A percentile compares a stretch with the other conserved stretches of the same genome.
phyloP scores from a whole-genome alignment of 441 rosid species.

The Omphalea diandra region DNA sequence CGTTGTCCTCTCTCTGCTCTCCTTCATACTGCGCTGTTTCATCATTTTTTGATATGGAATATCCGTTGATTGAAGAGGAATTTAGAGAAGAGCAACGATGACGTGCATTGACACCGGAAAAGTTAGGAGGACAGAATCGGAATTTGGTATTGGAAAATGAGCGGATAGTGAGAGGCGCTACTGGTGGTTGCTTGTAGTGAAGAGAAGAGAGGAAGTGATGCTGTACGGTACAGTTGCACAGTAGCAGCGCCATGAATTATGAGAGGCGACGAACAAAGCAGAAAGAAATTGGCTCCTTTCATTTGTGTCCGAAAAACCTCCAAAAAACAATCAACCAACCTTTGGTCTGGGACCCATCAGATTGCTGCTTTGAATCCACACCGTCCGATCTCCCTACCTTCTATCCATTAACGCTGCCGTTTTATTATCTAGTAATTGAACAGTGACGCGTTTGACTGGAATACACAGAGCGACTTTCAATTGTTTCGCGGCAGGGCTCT shows the following conservation, averaged over 20 bases:
- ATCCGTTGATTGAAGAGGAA: constrained; percentile 56
- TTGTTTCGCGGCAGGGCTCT: constrained; percentile 51
- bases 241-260: constrained; percentile 49
- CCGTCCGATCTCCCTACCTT: neutral
- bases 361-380: neutral
- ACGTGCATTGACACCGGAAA: constrained; percentile 14
- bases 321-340: too few species aligned
- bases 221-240: constrained; percentile 40
- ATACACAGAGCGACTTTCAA: constrained; percentile 26
- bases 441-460: constrained; percentile 29
- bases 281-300: too few species aligned
- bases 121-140: constrained; percentile 22
- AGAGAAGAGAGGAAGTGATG: constrained; percentile 36
- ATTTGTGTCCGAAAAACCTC: too few species aligned
- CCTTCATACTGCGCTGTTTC: constrained; percentile 29
- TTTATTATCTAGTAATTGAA: neutral
- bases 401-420: neutral
- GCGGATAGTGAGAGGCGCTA: constrained; percentile 26
- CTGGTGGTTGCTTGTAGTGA: constrained; percentile 25
- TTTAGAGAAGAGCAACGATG: constrained; percentile 27
- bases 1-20: constrained; percentile 26
- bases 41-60: constrained; percentile 35
- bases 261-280: neutral
- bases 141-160: constrained; percentile 17
- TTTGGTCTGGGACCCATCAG: constrained; percentile 13